Evolutionary conservation across 768 basidiomycete species (phyloP).

Genomic region (Naganishia randhawae): DNA sequence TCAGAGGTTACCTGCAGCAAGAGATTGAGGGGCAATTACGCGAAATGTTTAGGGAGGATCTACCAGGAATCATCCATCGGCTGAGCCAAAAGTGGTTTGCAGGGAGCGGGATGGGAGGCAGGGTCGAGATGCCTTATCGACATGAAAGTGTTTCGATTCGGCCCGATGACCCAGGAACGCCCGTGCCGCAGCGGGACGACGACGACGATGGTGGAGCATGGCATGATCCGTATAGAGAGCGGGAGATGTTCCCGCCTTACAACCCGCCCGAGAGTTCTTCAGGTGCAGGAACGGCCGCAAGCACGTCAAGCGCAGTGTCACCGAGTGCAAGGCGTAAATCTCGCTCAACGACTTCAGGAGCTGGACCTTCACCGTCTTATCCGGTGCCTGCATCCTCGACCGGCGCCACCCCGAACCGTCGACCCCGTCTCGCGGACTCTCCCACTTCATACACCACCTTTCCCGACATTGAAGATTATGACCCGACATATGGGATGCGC

Average conservation of each 20-base stretch:
- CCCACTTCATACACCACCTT: slow-evolving; percentile 54
- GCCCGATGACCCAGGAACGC: slow-evolving; percentile 24
- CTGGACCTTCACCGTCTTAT: background rate
- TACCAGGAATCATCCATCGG: slow-evolving; percentile 93
- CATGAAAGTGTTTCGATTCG: slow-evolving; percentile 51
- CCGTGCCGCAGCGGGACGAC: slow-evolving; percentile 23
- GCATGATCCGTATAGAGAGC: slow-evolving; percentile 37
- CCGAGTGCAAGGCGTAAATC: background rate
- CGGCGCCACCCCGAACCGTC: slow-evolving; percentile 27
- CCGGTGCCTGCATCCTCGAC: background rate
- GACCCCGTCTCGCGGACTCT: slow-evolving; percentile 35
- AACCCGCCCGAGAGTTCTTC: slow-evolving; percentile 28
- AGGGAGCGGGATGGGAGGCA: slow-evolving; percentile 53
- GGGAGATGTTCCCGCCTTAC: slow-evolving; percentile 46
- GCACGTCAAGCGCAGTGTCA: background rate
- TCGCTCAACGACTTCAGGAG: slow-evolving; percentile 9
- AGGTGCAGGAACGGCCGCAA: background rate
- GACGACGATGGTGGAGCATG: slow-evolving; percentile 26
- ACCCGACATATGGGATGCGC: slow-evolving; percentile 92
- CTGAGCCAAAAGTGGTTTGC: slow-evolving; percentile 90
- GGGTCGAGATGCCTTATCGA: slow-evolving; percentile 86
- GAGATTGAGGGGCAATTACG: slow-evolving; percentile 95
- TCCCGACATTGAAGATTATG: slow-evolving; percentile 77
- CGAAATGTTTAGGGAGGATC: slow-evolving; percentile 96
- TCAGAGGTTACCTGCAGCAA: slow-evolving; percentile 93